Evolutionary conservation across 306 rosid genomes (phyloP).

Genomic region (Casuarina equisetifolia): DNA sequence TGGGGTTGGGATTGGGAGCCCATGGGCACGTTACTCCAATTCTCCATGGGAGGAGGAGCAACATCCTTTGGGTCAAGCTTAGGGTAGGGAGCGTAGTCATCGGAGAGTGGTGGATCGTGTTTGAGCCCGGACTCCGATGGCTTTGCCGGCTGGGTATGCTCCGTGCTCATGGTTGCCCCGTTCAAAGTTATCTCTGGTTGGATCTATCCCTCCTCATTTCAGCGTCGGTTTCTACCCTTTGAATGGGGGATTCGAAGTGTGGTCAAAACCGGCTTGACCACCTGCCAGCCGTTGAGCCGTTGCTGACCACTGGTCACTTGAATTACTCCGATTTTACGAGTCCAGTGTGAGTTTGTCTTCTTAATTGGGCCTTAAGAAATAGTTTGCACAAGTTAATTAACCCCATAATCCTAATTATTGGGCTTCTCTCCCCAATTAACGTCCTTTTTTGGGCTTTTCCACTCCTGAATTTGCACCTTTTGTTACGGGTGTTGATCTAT

Average conservation of each 20-base stretch:
- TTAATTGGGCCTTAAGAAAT: background rate
- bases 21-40: constrained; percentile 51
- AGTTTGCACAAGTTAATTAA: background rate
- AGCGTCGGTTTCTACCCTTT: background rate
- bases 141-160: constrained; percentile 17
- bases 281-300: background rate
- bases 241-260: background rate
- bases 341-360: background rate
- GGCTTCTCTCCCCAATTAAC: background rate
- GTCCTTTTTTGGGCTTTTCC: too few relatives aligned
- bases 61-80: constrained; percentile 68
- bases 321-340: background rate
- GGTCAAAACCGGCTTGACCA: background rate
- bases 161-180: background rate
- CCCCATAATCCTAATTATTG: background rate
- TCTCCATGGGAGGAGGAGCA: constrained; percentile 39
- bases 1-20: constrained; percentile 20
- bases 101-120: constrained; percentile 34
- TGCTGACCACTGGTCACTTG: background rate
- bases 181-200: background rate
- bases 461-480: too few relatives aligned
- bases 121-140: constrained; percentile 20
- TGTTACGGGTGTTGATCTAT: too few relatives aligned
- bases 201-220: background rate
- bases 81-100: constrained; percentile 78